Percentiles rank a stretch among this genome's conserved stretches.
Conservation (phyloP, 345 rosid species). For the Luvunga scandens region DNA sequence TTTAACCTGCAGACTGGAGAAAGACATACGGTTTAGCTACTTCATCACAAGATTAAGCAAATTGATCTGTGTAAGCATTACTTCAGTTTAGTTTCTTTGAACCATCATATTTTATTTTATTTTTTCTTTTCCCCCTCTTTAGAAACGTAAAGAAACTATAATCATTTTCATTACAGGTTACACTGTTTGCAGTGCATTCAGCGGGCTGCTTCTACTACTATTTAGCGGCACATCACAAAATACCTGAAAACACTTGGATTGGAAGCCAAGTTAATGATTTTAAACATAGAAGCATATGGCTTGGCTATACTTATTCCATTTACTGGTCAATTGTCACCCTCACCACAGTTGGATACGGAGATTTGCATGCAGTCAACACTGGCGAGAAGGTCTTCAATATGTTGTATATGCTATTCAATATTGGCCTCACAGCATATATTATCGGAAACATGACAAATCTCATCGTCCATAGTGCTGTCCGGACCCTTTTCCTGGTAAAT, state of each 20-base stretch:
- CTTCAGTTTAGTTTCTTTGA: not conserved
- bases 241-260: conserved; percentile 60
- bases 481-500: conserved; percentile 70
- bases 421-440: conserved; percentile 79
- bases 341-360: conserved; percentile 91
- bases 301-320: conserved; percentile 85
- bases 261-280: conserved; percentile 54
- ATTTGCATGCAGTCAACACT: conserved; percentile 65
- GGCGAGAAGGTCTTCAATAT: conserved; percentile 75
- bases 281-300: conserved; percentile 66
- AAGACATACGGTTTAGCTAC: conserved; percentile 74
- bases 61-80: conserved; percentile 57
- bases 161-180: conserved; percentile 49
- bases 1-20: conserved; percentile 62
- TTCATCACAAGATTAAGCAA: conserved; percentile 60
- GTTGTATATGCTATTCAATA: conserved; percentile 86
- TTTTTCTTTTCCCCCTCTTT: not conserved
- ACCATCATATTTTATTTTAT: not conserved
- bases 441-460: conserved; percentile 97
- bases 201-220: conserved; percentile 86
- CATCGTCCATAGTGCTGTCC: conserved; percentile 66
- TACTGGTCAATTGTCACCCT: conserved; percentile 96
- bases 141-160: too few relatives aligned
- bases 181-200: conserved; percentile 69
- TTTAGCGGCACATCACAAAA: conserved; percentile 57